Evolutionary conservation across 2,329 filamentous ascomycete species (phyloP), one percentile per base, ranked within the genome.

Genomic region (Paraconiothyrium sp.): DNA sequence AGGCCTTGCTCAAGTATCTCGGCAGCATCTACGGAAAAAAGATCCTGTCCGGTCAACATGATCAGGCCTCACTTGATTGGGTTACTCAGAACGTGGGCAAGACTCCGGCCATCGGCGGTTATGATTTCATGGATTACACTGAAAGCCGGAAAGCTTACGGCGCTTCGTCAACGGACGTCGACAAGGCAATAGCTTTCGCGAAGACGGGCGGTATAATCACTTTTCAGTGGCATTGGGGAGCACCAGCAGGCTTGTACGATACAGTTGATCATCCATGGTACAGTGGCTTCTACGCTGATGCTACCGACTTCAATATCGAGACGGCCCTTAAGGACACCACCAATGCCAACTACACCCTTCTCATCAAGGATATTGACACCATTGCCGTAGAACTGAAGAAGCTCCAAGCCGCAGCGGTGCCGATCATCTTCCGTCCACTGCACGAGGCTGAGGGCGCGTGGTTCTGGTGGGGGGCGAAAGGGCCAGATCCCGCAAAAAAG

Each of bases 381-480:
- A 83, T 85, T 56, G 82, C 83, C 2, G 75, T 77, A 6, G 76
- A 84, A 69, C 76, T 85, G 5, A 79, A 81, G 72, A 73, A 79
- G 24, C 74, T 85, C 3, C 74, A 82, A 57, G 64, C 71, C 10
- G 81, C 81, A 4, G 76, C 77, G n/a, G 77, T 84, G 1, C 81
- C 83, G 1, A 76, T 85, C 6, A 76, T 85, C 11, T 85, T 76
- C 67, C 73, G 83, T 1, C 83, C 83, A 4, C 70, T 85, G 32
- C 83, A 85, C 69, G 83, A 85, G 67, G 83, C 83, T 8, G 83
- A 85, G 61, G 82, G 83, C 1, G 76, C 57, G 0, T 85, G 83
- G 83, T 85, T 85, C 75, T 85, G 83, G 83, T 85, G 83, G 83
- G 83, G 83, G 7, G 82, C 82, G 0, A 76, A 82, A 63, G 82